Percentiles rank a stretch among this genome's conserved stretches.
Evolutionary conservation across 352 stramenopile species (phyloP).

Genomic region (Nothophytophthora sp.): DNA sequence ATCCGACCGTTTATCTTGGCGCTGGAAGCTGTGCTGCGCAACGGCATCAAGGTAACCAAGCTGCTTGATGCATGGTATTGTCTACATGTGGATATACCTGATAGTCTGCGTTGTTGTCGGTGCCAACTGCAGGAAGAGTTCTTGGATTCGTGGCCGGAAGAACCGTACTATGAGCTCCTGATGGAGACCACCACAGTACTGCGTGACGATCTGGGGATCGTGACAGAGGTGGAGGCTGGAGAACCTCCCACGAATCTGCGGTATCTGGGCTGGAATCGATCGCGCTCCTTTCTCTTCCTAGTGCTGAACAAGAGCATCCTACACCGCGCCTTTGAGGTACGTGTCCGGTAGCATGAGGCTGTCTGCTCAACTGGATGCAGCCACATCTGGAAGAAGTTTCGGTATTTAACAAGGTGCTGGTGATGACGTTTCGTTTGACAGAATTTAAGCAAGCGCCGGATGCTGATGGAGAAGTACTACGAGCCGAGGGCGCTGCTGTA

Average conservation of each 20-base stretch:
- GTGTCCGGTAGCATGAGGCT: background rate
- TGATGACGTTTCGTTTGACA: constrained; percentile 18
- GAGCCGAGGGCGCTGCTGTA: constrained; percentile 56
- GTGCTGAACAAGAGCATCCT: constrained; percentile 80
- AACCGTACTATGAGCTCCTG: constrained; percentile 74
- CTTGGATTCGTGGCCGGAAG: constrained; percentile 59
- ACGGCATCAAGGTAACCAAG: constrained; percentile 74
- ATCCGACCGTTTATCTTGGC: constrained; percentile 58
- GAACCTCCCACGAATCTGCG: constrained; percentile 32
- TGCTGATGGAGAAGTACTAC: constrained; percentile 68
- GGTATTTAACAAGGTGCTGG: too few species aligned
- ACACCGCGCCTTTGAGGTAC: constrained; percentile 70
- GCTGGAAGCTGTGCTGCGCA: constrained; percentile 61
- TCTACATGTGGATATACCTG: too few species aligned
- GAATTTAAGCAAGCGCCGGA: constrained; percentile 71
- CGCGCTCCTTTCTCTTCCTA: constrained; percentile 60
- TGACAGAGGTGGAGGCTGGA: constrained; percentile 46
- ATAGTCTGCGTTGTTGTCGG: constrained; percentile 1
- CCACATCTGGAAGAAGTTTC: background rate
- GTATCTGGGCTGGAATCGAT: constrained; percentile 67
- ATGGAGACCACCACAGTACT: constrained; percentile 63
- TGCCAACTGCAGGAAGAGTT: constrained; percentile 34
- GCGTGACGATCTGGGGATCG: constrained; percentile 69
- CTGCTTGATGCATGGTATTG: too few species aligned
- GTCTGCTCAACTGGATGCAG: background rate